Conservation (phyloP, 331 rosid genomes). For the Acacia concinna region DNA sequence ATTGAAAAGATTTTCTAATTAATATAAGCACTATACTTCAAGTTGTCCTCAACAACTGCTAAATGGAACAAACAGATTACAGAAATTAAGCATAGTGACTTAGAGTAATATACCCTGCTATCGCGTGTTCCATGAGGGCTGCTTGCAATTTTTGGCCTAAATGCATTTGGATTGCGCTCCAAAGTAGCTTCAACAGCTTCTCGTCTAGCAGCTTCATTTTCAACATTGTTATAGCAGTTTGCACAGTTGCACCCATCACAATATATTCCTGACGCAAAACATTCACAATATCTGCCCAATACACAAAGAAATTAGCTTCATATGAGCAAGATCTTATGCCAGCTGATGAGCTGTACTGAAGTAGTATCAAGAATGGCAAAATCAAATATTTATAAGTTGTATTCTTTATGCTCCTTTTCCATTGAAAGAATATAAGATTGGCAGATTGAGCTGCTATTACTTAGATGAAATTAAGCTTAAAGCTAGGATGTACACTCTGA, state of each 20-base stretch:
- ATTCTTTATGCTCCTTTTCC: not conserved
- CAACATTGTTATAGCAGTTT: conserved; percentile 91
- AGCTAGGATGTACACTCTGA: not conserved
- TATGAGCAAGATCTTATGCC: not conserved
- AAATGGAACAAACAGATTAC: conserved; percentile 27
- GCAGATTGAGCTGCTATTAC: not conserved
- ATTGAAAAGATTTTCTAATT: not conserved
- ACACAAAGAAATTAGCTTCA: conserved; percentile 32
- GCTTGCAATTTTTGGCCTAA: conserved; percentile 94
- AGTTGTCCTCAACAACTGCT: not conserved
- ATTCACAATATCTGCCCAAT: conserved; percentile 87
- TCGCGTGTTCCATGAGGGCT: conserved; percentile 92
- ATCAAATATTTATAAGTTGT: not conserved
- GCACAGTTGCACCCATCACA: conserved; percentile 97
- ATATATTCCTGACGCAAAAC: conserved; percentile 97
- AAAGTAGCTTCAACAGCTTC: conserved; percentile 94
- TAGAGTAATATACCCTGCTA: conserved; percentile 59
- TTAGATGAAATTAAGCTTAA: conserved; percentile 27
- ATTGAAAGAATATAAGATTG: conserved; percentile 12
- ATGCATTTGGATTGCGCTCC: conserved; percentile 99
- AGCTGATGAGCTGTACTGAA: conserved; percentile 16
- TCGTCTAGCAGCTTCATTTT: conserved; percentile 88
- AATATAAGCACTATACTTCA: not conserved
- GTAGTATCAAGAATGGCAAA: conserved; percentile 12
- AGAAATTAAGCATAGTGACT: conserved; percentile 9